These are phyloP conservation scores for Aspergillus nanangensis DNA, from an alignment of 495 filamentous ascomycete genomes.

Conservation along the genomic window DNA sequence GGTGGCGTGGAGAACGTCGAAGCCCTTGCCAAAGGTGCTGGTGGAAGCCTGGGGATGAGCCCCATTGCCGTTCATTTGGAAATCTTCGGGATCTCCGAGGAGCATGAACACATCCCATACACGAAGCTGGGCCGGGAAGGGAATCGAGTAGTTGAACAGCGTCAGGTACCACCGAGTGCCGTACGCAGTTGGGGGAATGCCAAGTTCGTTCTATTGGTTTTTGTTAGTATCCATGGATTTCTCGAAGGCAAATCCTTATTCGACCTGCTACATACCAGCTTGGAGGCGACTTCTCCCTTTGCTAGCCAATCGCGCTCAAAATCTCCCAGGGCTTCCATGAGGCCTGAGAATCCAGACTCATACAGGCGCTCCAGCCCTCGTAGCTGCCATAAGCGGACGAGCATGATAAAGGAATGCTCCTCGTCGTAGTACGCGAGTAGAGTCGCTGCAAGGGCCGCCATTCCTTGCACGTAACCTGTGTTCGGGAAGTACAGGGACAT, in stretches of 20 bases:
- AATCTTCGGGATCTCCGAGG: conserved; percentile 65
- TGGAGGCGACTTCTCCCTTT: conserved; percentile 65
- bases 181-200: conserved; percentile 84
- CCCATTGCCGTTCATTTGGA: background rate
- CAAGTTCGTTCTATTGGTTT: conserved; percentile 60
- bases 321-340: conserved; percentile 84
- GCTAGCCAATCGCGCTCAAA: conserved; percentile 85
- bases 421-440: conserved; percentile 96
- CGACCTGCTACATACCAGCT: conserved; percentile 72
- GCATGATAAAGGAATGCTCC: conserved; percentile 89
- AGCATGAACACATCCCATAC: conserved; percentile 99
- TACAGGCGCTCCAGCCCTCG: conserved; percentile 85
- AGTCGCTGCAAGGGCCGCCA: conserved; percentile 91
- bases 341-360: conserved; percentile 72
- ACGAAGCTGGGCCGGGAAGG: conserved; percentile 93
- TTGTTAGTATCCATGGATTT: conserved; percentile 12
- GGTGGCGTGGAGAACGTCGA: conserved; percentile 89
- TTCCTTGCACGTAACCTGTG: conserved; percentile 95
- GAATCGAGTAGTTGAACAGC: conserved; percentile 95
- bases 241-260: background rate
- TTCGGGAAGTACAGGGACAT: conserved; percentile 88
- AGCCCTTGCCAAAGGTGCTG: conserved; percentile 56
- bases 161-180: conserved; percentile 97
- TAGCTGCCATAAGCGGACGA: conserved; percentile 85
- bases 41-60: background rate